These are phyloP conservation scores for Pleurotus salmoneostramineus DNA, from an alignment of 768 basidiomycete species.

Conservation along the genomic window DNA sequence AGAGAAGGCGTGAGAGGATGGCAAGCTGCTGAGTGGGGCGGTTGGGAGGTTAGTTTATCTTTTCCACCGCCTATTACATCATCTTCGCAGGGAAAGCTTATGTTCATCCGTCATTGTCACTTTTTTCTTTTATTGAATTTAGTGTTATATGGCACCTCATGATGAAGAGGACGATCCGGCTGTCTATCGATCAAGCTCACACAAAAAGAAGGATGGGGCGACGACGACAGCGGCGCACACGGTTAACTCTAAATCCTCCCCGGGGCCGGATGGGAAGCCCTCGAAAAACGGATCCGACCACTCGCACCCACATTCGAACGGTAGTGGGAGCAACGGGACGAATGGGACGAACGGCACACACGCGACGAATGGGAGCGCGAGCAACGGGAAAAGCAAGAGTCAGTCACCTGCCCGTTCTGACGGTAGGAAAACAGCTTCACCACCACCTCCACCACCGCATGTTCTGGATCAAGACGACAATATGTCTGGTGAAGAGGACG, in stretches of 20 bases:
- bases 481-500: constrained; percentile 44
- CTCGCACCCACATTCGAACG: neutral
- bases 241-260: constrained; percentile 1
- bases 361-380: neutral
- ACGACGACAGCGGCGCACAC: constrained; percentile 14
- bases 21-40: constrained; percentile 80
- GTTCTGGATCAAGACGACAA: constrained; percentile 37
- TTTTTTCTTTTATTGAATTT: neutral
- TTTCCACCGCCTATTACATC: constrained; percentile 4
- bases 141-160: constrained; percentile 95
- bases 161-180: constrained; percentile 95
- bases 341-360: neutral
- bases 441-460: neutral
- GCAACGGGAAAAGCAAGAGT: neutral
- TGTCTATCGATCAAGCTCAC: constrained; percentile 72
- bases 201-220: constrained; percentile 29
- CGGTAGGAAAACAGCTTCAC: constrained; percentile 16
- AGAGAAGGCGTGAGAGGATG: constrained; percentile 39
- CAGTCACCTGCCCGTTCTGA: constrained; percentile 5
- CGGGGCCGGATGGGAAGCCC: constrained; percentile 3
- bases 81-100: neutral
- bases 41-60: constrained; percentile 75
- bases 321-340: neutral
- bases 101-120: neutral
- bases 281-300: neutral